phyloP scores from a whole-genome alignment of 495 filamentous ascomycete genomes.

The Penicillium pulvis region DNA sequence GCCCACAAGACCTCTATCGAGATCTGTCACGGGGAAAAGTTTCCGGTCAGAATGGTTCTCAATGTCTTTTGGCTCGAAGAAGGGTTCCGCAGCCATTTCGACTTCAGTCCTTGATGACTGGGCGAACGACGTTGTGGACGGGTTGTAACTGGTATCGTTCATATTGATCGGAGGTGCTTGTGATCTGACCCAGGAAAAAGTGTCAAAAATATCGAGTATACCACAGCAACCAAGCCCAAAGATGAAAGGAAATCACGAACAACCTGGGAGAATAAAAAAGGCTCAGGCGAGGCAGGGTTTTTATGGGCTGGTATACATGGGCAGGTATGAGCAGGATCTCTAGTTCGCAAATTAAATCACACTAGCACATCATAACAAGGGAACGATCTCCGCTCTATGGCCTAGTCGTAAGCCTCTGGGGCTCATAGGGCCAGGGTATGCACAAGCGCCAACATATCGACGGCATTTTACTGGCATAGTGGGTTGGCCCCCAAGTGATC shows the following conservation, averaged over 20 bases:
- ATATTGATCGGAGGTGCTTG: background rate
- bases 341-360: background rate
- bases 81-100: background rate
- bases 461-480: background rate
- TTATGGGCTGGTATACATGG: background rate
- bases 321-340: background rate
- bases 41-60: background rate
- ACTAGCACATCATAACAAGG: background rate
- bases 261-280: background rate
- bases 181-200: no score
- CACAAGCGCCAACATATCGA: background rate
- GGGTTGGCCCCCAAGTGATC: background rate
- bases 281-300: background rate
- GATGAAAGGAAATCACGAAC: background rate
- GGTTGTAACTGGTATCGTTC: background rate
- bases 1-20: conserved; percentile 15
- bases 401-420: background rate
- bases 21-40: conserved; percentile 14
- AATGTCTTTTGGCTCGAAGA: background rate
- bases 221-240: background rate
- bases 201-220: background rate
- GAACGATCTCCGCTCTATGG: background rate
- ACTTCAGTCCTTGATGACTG: background rate
- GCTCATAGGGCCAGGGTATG: background rate
- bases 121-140: background rate